Conservation (phyloP, 192 early-diverging fungal genomes). For the Backusella tuberculispora region DNA sequence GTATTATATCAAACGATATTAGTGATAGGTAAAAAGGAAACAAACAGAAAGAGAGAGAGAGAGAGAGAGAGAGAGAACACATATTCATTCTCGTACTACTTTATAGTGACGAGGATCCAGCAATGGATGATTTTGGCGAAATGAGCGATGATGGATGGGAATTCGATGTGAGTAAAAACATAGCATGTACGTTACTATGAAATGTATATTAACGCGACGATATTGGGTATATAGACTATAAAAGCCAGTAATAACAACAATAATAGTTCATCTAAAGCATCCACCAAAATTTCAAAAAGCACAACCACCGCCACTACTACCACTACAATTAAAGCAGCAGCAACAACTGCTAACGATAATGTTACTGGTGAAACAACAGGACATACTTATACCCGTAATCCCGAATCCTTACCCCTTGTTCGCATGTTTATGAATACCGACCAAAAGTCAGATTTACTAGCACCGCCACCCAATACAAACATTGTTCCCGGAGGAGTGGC, state of each 20-base stretch:
- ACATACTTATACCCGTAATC: constrained; percentile 29
- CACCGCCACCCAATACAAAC: not conserved
- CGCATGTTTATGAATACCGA: constrained; percentile 33
- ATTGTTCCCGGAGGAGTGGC: not conserved
- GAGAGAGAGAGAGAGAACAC: not conserved
- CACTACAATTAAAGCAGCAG: constrained; percentile 3
- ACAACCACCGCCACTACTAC: constrained; percentile 15
- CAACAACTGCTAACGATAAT: not conserved
- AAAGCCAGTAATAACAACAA: not conserved
- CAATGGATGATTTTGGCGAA: constrained; percentile 48
- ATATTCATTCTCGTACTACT: not conserved
- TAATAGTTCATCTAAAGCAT: constrained; percentile 2
- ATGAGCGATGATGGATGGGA: constrained; percentile 52
- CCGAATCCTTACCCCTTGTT: constrained; percentile 37
- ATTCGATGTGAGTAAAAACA: constrained; percentile 52
- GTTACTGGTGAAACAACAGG: not conserved
- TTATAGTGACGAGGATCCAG: constrained; percentile 47
- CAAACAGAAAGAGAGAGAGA: not conserved
- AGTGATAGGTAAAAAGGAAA: constrained; percentile 31
- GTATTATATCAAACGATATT: constrained; percentile 28
- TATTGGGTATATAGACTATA: not conserved
- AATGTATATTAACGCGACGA: not conserved
- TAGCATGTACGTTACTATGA: not conserved
- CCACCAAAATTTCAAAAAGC: constrained; percentile 17
- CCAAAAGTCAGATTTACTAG: constrained; percentile 11